phyloP scores from a whole-genome alignment of 192 early-diverging fungal genomes.

The Podochytrium sp. region DNA sequence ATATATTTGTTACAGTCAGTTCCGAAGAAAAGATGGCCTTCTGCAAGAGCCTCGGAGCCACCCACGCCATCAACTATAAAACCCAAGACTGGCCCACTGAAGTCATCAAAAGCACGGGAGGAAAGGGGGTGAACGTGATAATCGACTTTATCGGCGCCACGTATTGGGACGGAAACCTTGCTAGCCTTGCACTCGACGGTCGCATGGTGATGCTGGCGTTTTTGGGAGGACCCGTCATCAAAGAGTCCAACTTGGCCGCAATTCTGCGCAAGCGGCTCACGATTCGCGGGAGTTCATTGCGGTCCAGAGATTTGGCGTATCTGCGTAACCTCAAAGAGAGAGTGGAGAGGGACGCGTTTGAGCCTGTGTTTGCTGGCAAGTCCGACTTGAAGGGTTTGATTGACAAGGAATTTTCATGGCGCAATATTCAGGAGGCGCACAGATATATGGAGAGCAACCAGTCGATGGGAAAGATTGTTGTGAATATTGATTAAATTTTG shows the following conservation, averaged over 20 bases:
- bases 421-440: conserved; percentile 69
- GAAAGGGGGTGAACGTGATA: conserved; percentile 77
- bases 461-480: conserved; percentile 53
- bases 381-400: conserved; percentile 49
- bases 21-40: conserved; percentile 73
- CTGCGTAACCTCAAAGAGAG: conserved; percentile 55
- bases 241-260: conserved; percentile 49
- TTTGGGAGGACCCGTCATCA: conserved; percentile 57
- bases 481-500: conserved; percentile 22
- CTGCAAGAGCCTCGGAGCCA: conserved; percentile 73
- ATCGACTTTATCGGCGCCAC: conserved; percentile 80
- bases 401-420: conserved; percentile 69
- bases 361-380: conserved; percentile 50
- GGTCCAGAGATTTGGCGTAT: conserved; percentile 68
- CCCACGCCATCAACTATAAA: conserved; percentile 81
- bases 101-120: conserved; percentile 70
- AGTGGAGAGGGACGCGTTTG: conserved; percentile 60
- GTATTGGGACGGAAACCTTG: conserved; percentile 50
- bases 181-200: conserved; percentile 77
- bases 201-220: conserved; percentile 86
- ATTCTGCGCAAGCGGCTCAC: conserved; percentile 68
- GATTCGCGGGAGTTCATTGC: conserved; percentile 73
- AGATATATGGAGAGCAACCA: conserved; percentile 65
- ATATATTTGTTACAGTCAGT: conserved; percentile 84
- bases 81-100: conserved; percentile 66